Conservation (phyloP, 2,329 filamentous ascomycete genomes). For the Aspergillus spinulosporus region DNA sequence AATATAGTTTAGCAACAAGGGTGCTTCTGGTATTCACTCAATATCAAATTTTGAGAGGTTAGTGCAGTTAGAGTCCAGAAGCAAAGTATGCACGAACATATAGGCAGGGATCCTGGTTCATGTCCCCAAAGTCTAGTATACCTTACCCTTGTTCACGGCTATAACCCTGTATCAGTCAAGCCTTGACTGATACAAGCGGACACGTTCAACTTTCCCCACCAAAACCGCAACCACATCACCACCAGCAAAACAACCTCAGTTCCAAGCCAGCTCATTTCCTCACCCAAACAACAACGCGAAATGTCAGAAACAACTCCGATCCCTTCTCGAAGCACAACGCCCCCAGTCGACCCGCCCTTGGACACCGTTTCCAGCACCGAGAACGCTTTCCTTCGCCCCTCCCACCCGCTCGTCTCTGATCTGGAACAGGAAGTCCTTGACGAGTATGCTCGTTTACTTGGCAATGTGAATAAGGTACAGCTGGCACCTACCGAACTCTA, state of each 20-base stretch:
- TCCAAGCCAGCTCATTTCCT: neutral
- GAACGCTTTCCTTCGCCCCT: slow-evolving; percentile 41
- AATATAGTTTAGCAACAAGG: too few relatives aligned
- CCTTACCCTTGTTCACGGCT: too few relatives aligned
- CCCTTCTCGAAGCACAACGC: neutral
- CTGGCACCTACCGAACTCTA: neutral
- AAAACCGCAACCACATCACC: neutral
- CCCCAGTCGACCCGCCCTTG: slow-evolving; percentile 5
- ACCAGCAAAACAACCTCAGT: neutral
- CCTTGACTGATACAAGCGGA: neutral
- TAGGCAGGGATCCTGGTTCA: too few relatives aligned
- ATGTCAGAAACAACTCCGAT: neutral
- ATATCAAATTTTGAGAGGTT: neutral
- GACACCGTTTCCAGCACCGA: slow-evolving; percentile 17
- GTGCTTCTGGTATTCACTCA: too few relatives aligned
- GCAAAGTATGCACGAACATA: too few relatives aligned
- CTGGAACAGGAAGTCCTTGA: slow-evolving; percentile 93
- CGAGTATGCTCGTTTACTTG: slow-evolving; percentile 82
- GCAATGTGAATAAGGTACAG: slow-evolving; percentile 84
- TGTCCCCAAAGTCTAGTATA: too few relatives aligned
- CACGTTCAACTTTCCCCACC: neutral
- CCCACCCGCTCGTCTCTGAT: slow-evolving; percentile 58
- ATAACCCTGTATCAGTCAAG: neutral
- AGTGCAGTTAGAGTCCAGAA: too few relatives aligned
- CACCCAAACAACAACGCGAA: neutral